phyloP scores from a whole-genome alignment of 108 stramenopile genomes.

The Discostella pseudostelligera region DNA sequence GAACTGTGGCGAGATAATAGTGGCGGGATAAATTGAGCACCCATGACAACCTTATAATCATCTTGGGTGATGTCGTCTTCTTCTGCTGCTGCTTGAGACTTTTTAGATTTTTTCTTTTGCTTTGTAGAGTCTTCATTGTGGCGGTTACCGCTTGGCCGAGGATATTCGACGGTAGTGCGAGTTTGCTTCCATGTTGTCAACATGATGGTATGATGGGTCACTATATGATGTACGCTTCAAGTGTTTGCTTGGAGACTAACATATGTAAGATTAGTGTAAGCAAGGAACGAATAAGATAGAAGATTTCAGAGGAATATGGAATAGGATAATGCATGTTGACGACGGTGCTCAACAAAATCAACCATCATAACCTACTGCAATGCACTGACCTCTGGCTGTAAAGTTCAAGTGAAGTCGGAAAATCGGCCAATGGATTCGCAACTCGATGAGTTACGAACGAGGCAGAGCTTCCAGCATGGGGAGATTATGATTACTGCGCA shows the following conservation, averaged over 20 bases:
- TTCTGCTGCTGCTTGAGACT: background rate
- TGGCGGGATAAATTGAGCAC: conserved; percentile 30
- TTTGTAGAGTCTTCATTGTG: conserved; percentile 12
- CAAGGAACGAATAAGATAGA: background rate
- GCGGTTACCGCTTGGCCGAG: background rate
- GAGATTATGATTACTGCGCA: too few relatives aligned
- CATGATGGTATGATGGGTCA: conserved; percentile 12
- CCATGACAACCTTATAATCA: conserved; percentile 17
- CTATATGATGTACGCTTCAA: background rate
- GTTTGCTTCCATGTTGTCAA: conserved; percentile 42
- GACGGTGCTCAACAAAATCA: too few relatives aligned
- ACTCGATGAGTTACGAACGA: too few relatives aligned
- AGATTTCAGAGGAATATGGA: background rate
- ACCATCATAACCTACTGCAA: background rate
- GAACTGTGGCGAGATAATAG: conserved; percentile 3
- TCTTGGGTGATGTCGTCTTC: background rate
- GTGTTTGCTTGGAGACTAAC: background rate
- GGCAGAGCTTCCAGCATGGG: too few relatives aligned
- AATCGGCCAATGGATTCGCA: background rate
- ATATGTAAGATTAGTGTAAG: background rate
- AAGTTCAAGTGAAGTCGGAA: background rate
- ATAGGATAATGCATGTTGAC: background rate
- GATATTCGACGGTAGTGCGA: conserved; percentile 36
- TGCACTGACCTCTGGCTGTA: conserved; percentile 2
- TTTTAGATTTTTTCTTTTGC: conserved; percentile 12